Evolutionary conservation across 306 rosid species (phyloP).

Genomic region (Bauhinia variegata): DNA sequence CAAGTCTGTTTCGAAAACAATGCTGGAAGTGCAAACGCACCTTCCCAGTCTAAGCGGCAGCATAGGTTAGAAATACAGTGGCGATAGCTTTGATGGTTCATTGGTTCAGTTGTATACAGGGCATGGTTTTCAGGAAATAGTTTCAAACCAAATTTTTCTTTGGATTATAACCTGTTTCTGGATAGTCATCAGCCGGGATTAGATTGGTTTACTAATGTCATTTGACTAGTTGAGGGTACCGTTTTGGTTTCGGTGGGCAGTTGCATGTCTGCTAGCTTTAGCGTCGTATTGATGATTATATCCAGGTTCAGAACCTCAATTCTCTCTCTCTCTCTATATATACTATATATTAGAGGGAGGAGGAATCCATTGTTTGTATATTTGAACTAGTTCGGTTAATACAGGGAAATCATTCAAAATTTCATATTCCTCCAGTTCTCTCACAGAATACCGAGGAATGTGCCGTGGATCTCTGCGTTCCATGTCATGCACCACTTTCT

Average conservation of each 20-base stretch:
- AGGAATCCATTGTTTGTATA: slow-evolving; percentile 31
- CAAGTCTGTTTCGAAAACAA: no score
- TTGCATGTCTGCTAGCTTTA: slow-evolving; percentile 15
- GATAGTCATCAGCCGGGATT: slow-evolving; percentile 24
- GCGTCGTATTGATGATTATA: slow-evolving; percentile 22
- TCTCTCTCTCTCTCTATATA: no score
- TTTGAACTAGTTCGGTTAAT: slow-evolving; percentile 35
- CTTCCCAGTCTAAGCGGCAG: slow-evolving; percentile 6
- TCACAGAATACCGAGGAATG: no score
- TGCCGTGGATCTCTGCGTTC: no score
- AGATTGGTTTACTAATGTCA: slow-evolving; percentile 24
- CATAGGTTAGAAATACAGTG: slow-evolving; percentile 31
- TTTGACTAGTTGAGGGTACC: not conserved
- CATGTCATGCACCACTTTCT: no score
- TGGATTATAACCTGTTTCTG: no score
- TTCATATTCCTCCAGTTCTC: no score
- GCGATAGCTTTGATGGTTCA: slow-evolving; percentile 13
- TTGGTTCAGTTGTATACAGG: slow-evolving; percentile 2
- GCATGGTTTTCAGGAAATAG: no score
- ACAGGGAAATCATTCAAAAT: not conserved
- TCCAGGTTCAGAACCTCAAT: no score
- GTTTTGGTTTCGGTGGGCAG: slow-evolving; percentile 27
- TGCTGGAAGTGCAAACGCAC: slow-evolving; percentile 31
- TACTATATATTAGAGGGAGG: not conserved
- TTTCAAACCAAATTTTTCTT: no score